Percentiles rank a stretch among this genome's conserved stretches.
phyloP scores from a whole-genome alignment of 257 asterid genomes.

The Lithospermum erythrorhizon region DNA sequence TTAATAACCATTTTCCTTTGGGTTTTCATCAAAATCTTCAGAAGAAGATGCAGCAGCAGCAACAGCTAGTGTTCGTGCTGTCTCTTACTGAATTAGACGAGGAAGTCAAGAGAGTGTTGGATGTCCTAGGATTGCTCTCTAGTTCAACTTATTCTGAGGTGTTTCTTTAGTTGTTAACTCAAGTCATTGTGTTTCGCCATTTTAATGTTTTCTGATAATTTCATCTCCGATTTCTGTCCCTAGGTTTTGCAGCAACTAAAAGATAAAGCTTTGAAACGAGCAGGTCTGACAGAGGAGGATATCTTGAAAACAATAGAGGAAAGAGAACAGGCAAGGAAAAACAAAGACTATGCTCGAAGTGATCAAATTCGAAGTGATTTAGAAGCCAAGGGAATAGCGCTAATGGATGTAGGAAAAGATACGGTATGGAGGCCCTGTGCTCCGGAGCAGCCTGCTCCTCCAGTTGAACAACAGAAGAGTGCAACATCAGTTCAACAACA shows the following conservation, averaged over 20 bases:
- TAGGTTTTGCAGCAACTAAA: constrained; percentile 74
- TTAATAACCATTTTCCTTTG: too few species aligned
- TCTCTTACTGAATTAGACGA: constrained; percentile 25
- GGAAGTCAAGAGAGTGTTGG: constrained; percentile 27
- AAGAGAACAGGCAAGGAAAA: constrained; percentile 48
- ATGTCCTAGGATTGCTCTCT: constrained; percentile 30
- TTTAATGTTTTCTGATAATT: neutral
- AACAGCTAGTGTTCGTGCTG: constrained; percentile 12
- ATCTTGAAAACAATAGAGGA: constrained; percentile 45
- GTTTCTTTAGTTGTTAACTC: neutral
- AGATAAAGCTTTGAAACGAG: constrained; percentile 68
- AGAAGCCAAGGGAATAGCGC: constrained; percentile 54
- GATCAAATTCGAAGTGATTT: constrained; percentile 61
- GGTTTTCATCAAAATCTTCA: neutral
- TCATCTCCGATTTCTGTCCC: neutral
- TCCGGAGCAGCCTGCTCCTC: constrained; percentile 23
- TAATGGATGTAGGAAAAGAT: constrained; percentile 76
- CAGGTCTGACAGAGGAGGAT: constrained; percentile 51
- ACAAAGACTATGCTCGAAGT: constrained; percentile 41
- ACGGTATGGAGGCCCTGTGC: constrained; percentile 85
- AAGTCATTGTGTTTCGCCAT: neutral
- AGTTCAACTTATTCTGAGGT: constrained; percentile 32
- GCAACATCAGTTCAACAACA: constrained; percentile 9
- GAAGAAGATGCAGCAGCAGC: constrained; percentile 28
- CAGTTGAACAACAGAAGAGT: constrained; percentile 8